These are phyloP conservation scores for Euphorbia lathyris DNA, from an alignment of 345 rosid species.

Conservation along the genomic window DNA sequence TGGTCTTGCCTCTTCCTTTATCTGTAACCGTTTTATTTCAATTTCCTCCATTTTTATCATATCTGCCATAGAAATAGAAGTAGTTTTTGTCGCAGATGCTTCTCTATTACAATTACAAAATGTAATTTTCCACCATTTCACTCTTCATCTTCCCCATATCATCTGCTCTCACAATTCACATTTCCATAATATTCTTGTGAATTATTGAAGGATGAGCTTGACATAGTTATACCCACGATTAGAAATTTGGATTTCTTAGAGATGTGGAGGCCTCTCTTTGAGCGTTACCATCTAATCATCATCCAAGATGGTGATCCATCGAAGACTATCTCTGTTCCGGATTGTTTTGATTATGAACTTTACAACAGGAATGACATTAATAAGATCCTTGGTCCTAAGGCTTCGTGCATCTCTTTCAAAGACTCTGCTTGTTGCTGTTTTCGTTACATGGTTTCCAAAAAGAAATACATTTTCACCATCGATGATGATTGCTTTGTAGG, in stretches of 20 bases:
- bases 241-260: slow-evolving; percentile 91
- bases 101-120: no score
- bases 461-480: slow-evolving; percentile 93
- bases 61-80: no score
- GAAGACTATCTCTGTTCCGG: slow-evolving; percentile 76
- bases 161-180: no score
- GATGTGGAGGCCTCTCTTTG: slow-evolving; percentile 96
- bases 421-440: slow-evolving; percentile 98
- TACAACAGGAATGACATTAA: slow-evolving; percentile 89
- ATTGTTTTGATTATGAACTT: slow-evolving; percentile 87
- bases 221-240: slow-evolving; percentile 92
- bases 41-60: no score
- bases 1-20: no score
- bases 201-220: slow-evolving; percentile 74
- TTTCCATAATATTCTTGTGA: no score
- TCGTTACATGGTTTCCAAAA: slow-evolving; percentile 96
- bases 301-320: slow-evolving; percentile 96
- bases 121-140: no score
- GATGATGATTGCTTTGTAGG: slow-evolving; percentile 98
- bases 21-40: no score
- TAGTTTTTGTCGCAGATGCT: no score
- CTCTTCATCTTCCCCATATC: no score
- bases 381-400: slow-evolving; percentile 84
- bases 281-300: slow-evolving; percentile 92
- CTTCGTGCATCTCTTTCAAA: slow-evolving; percentile 92